phyloP scores from a whole-genome alignment of 768 basidiomycete genomes.

The Gymnopilus junonius region DNA sequence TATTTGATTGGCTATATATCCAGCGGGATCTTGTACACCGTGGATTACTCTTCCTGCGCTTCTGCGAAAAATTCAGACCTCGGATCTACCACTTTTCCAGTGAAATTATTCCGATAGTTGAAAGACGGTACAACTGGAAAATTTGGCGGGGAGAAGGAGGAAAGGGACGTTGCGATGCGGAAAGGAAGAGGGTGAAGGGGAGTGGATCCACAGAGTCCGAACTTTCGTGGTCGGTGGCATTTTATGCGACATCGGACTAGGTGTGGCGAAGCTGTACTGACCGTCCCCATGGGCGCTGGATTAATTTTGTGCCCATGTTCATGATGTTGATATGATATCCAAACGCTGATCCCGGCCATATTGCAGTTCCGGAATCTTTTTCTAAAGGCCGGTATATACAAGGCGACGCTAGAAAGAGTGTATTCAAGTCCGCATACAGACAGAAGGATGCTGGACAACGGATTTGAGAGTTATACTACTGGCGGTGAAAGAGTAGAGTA shows the following conservation, averaged over 20 bases:
- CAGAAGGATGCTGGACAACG: background rate
- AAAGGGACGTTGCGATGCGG: background rate
- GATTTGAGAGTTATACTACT: background rate
- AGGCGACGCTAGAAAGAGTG: background rate
- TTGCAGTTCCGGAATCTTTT: background rate
- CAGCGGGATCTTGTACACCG: too few relatives aligned
- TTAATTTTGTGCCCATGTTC: constrained; percentile 3
- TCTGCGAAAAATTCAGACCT: too few relatives aligned
- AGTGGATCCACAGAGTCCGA: background rate
- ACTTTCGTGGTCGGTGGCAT: background rate
- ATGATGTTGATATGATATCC: background rate
- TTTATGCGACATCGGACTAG: constrained; percentile 4
- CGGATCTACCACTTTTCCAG: too few relatives aligned
- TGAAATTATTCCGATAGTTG: background rate
- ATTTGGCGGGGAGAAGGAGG: background rate
- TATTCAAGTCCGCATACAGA: background rate
- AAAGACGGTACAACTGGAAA: background rate
- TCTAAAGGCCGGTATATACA: background rate
- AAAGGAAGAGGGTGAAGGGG: background rate
- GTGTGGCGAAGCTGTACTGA: background rate
- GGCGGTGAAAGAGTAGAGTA: too few relatives aligned
- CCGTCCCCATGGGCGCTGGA: constrained; percentile 6
- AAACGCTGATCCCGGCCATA: background rate
- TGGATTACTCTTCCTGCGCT: background rate
- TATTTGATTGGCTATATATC: too few relatives aligned